phyloP scores from a whole-genome alignment of 768 basidiomycete species.

The Pulveroboletus sp. region DNA sequence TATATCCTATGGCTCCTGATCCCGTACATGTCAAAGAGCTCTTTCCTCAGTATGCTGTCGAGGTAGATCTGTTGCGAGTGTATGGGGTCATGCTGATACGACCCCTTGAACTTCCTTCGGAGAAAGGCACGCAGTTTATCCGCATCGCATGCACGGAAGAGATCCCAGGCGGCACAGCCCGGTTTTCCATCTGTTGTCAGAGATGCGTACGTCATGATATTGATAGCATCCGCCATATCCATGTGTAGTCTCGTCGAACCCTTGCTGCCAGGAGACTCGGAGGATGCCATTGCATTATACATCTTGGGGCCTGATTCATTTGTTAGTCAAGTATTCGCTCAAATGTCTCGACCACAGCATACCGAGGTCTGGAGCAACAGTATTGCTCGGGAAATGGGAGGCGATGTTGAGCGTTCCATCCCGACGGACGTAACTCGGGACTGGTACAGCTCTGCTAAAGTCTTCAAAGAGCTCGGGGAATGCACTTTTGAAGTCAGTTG shows the following conservation, averaged over 20 bases:
- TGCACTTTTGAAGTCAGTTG: slow-evolving; percentile 75
- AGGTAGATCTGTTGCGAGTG: slow-evolving; percentile 89
- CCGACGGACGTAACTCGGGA: slow-evolving; percentile 85
- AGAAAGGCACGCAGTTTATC: slow-evolving; percentile 76
- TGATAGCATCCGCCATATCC: slow-evolving; percentile 93
- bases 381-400: slow-evolving; percentile 82
- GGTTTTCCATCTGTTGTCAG: slow-evolving; percentile 52
- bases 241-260: slow-evolving; percentile 90
- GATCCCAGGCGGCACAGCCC: slow-evolving; percentile 90
- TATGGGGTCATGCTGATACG: slow-evolving; percentile 75
- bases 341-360: slow-evolving; percentile 14
- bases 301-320: slow-evolving; percentile 76
- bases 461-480: slow-evolving; percentile 88
- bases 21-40: slow-evolving; percentile 62
- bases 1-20: slow-evolving; percentile 83
- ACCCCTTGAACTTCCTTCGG: slow-evolving; percentile 55
- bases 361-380: slow-evolving; percentile 80
- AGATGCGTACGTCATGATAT: slow-evolving; percentile 81
- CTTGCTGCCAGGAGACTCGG: slow-evolving; percentile 62
- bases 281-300: slow-evolving; percentile 87
- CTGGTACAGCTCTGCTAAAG: slow-evolving; percentile 78
- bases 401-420: slow-evolving; percentile 89
- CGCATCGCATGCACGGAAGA: slow-evolving; percentile 81
- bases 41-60: slow-evolving; percentile 61
- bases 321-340: slow-evolving; percentile 4